Conservation (phyloP, 2,329 filamentous ascomycete genomes). For the Trichoderma breve region DNA sequence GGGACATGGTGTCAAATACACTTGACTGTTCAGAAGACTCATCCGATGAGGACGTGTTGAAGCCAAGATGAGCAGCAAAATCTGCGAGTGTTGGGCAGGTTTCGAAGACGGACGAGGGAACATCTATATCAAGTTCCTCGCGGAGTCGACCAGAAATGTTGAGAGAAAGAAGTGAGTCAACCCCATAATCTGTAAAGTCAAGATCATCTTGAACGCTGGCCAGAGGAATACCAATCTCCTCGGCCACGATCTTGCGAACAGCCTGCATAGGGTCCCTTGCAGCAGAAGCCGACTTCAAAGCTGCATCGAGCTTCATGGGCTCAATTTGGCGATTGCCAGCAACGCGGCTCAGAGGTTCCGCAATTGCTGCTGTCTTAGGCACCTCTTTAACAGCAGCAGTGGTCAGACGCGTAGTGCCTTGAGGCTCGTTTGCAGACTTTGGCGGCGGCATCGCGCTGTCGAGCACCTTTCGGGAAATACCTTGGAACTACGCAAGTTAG, state of each 20-base stretch:
- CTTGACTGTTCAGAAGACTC: neutral
- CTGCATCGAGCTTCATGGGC: constrained; percentile 10
- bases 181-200: constrained; percentile 9
- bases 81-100: neutral
- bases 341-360: neutral
- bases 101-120: constrained; percentile 6
- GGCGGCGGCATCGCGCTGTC: neutral
- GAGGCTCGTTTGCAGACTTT: neutral
- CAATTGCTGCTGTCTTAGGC: neutral
- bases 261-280: constrained; percentile 6
- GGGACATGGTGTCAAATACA: neutral
- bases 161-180: constrained; percentile 18
- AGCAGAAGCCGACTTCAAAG: constrained; percentile 4
- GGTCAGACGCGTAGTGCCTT: neutral
- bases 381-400: neutral
- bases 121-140: constrained; percentile 20
- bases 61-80: neutral
- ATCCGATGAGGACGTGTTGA: neutral
- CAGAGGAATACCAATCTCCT: constrained; percentile 53
- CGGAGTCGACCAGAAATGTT: constrained; percentile 20
- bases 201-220: constrained; percentile 50
- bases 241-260: constrained; percentile 50
- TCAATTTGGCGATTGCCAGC: neutral
- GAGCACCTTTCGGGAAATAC: constrained; percentile 5
- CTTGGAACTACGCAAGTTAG: constrained; percentile 3